Percentiles rank a stretch among this genome's conserved stretches.
Evolutionary conservation across 192 early-diverging fungal species (phyloP).

Genomic region (Borealophlyctis nickersoniae): DNA sequence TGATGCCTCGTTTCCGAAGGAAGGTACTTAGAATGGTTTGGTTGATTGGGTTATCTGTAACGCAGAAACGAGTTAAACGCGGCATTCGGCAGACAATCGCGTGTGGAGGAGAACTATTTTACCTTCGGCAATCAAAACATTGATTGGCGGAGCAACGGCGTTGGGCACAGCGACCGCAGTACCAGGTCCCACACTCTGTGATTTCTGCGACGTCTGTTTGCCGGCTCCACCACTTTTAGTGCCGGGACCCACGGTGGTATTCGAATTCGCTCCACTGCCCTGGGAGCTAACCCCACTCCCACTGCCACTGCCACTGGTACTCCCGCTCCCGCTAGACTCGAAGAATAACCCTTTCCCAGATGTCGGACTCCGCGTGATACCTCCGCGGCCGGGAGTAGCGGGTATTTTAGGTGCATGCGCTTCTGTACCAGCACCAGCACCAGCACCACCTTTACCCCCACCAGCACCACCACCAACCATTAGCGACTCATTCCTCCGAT

Average conservation of each 20-base stretch:
- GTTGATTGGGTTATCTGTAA: slow-evolving; percentile 62
- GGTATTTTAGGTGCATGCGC: too few species aligned
- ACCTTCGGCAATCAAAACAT: slow-evolving; percentile 56
- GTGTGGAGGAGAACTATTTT: not conserved
- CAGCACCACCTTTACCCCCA: not conserved
- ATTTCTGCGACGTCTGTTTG: not conserved
- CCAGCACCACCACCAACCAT: not conserved
- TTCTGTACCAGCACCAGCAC: too few species aligned
- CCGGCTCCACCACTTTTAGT: slow-evolving; percentile 2
- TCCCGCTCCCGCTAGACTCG: not conserved
- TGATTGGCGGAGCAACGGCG: slow-evolving; percentile 24
- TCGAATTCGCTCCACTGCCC: not conserved
- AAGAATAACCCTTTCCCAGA: not conserved
- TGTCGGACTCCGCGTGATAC: not conserved
- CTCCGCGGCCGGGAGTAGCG: not conserved
- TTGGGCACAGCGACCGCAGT: not conserved
- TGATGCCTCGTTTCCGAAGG: slow-evolving; percentile 42
- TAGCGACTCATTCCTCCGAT: not conserved
- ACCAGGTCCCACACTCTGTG: not conserved
- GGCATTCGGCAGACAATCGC: not conserved
- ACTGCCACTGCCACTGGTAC: not conserved
- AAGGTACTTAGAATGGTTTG: slow-evolving; percentile 55
- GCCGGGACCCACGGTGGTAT: not conserved
- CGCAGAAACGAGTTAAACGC: too few species aligned
- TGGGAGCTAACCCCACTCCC: not conserved